Percentiles rank a stretch among this genome's conserved stretches.
phyloP scores from a whole-genome alignment of 495 filamentous ascomycete genomes.

The Daldinia caldariorum region DNA sequence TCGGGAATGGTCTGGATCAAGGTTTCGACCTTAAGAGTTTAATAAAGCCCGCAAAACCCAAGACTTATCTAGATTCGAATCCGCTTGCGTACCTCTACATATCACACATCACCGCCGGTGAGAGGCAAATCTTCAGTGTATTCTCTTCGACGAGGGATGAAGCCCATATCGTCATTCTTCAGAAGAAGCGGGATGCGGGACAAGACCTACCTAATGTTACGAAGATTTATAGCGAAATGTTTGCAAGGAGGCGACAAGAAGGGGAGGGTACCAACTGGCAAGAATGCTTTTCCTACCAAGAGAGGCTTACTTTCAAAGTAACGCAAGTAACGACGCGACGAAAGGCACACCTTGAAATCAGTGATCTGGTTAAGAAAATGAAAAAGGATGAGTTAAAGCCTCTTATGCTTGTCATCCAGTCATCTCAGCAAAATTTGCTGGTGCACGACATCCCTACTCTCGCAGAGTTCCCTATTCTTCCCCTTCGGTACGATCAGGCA shows the following conservation, averaged over 20 bases:
- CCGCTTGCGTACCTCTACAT: conserved; percentile 84
- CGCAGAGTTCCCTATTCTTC: conserved; percentile 83
- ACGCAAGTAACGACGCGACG: conserved; percentile 87
- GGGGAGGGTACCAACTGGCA: conserved; percentile 74
- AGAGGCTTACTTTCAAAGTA: conserved; percentile 84
- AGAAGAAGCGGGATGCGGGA: conserved; percentile 74
- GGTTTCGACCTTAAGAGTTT: conserved; percentile 90
- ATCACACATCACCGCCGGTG: conserved; percentile 89
- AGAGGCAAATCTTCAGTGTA: conserved; percentile 90
- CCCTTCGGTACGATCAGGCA: conserved; percentile 79
- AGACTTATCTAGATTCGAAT: conserved; percentile 75
- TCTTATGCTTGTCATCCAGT: conserved; percentile 87
- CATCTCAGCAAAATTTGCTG: conserved; percentile 80
- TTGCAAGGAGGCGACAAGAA: conserved; percentile 71
- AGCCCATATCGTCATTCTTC: conserved; percentile 86
- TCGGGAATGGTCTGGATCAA: conserved; percentile 90
- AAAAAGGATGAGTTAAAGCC: conserved; percentile 81
- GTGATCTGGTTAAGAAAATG: conserved; percentile 86
- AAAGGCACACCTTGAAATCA: conserved; percentile 86
- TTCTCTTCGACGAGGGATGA: conserved; percentile 85
- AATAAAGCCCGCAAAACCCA: conserved; percentile 69
- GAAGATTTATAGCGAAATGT: conserved; percentile 86
- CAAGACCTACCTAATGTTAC: conserved; percentile 88
- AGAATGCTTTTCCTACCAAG: conserved; percentile 84
- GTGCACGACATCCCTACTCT: conserved; percentile 86